Evolutionary conservation across 202 grass and related monocot genomes (phyloP).

Genomic region (Elaeis oleifera): DNA sequence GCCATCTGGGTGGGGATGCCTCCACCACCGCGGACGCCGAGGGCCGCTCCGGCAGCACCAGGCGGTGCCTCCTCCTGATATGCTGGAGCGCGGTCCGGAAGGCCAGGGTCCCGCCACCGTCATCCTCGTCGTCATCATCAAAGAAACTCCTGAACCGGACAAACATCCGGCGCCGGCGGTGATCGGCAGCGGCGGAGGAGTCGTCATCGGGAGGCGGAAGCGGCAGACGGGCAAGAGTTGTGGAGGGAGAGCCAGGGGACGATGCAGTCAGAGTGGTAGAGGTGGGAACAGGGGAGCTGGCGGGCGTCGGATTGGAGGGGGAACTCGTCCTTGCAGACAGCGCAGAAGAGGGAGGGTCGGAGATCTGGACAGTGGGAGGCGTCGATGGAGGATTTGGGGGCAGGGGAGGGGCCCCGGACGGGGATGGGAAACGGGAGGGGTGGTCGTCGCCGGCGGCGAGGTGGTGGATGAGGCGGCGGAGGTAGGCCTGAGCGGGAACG

Average conservation of each 20-base stretch:
- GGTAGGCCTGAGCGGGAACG: slow-evolving; percentile 3
- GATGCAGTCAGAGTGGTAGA: slow-evolving; percentile 66
- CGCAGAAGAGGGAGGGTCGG: slow-evolving; percentile 23
- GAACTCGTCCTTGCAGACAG: slow-evolving; percentile 51
- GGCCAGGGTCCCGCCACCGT: slow-evolving; percentile 6
- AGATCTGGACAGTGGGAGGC: slow-evolving; percentile 36
- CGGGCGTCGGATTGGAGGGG: slow-evolving; percentile 8
- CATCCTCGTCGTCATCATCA: slow-evolving; percentile 12
- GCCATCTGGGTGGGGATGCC: slow-evolving; percentile 30
- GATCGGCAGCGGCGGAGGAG: neutral
- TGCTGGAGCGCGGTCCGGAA: slow-evolving; percentile 30
- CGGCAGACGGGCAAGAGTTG: slow-evolving; percentile 64
- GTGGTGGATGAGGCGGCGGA: slow-evolving; percentile 18
- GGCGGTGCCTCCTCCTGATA: slow-evolving; percentile 13
- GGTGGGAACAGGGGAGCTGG: slow-evolving; percentile 48
- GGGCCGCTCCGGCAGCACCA: slow-evolving; percentile 8
- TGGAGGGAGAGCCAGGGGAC: slow-evolving; percentile 43
- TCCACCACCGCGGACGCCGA: slow-evolving; percentile 1
- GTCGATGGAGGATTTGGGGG: slow-evolving; percentile 25
- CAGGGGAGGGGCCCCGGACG: slow-evolving; percentile 19
- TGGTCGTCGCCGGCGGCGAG: neutral
- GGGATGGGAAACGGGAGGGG: neutral
- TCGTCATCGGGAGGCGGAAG: slow-evolving; percentile 15
- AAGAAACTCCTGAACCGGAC: slow-evolving; percentile 25
- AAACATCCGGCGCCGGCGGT: slow-evolving; percentile 4